These are phyloP conservation scores for Suillus spraguei DNA, from an alignment of 768 basidiomycete species.

Conservation along the genomic window DNA sequence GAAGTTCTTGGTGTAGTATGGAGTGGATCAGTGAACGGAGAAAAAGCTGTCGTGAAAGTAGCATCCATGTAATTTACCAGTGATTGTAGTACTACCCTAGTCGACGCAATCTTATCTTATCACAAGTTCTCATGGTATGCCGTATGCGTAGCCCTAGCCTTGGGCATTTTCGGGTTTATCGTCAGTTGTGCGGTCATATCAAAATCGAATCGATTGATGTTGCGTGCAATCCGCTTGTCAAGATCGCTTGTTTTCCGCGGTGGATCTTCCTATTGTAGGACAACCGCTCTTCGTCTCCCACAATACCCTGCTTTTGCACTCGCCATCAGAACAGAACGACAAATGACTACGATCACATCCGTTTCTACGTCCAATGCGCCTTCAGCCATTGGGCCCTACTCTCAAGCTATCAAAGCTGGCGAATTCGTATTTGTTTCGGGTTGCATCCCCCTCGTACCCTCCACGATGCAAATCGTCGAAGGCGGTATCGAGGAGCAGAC, in stretches of 20 bases:
- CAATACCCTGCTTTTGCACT: neutral
- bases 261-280: too few species aligned
- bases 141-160: too few species aligned
- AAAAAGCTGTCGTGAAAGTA: constrained; percentile 50
- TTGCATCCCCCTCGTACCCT: constrained; percentile 81
- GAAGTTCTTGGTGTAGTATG: constrained; percentile 46
- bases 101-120: too few species aligned
- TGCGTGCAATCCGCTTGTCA: too few species aligned
- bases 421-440: constrained; percentile 90
- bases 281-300: neutral
- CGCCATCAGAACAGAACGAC: neutral
- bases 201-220: too few species aligned
- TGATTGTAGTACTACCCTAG: too few species aligned
- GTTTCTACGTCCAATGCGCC: constrained; percentile 39
- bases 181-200: too few species aligned
- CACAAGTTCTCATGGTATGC: too few species aligned
- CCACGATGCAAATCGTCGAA: constrained; percentile 46
- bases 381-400: constrained; percentile 45
- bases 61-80: neutral
- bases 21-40: constrained; percentile 50
- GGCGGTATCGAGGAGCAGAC: too few species aligned
- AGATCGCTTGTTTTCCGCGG: too few species aligned
- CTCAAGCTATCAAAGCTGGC: constrained; percentile 81
- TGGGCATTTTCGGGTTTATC: too few species aligned
- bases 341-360: constrained; percentile 6